Percentiles rank a stretch among this genome's conserved stretches.
phyloP scores from a whole-genome alignment of 2,329 filamentous ascomycete species.

The Aspergillus nomiae region DNA sequence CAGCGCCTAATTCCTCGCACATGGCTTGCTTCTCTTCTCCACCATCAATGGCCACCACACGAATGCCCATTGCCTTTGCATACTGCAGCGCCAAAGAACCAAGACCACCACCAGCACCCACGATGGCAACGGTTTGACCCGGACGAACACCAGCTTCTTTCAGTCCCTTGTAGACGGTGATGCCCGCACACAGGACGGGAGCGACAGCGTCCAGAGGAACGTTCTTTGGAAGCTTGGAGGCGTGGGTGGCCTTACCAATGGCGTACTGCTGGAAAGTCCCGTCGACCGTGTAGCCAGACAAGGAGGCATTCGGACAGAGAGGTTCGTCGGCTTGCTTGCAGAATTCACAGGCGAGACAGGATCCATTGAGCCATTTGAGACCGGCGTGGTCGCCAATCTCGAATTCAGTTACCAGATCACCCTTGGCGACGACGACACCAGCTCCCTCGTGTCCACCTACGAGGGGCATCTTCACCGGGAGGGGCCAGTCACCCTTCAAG shows the following conservation, averaged over 20 bases:
- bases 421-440: conserved; percentile 78
- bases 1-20: conserved; percentile 67
- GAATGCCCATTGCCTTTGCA: conserved; percentile 85
- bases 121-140: conserved; percentile 78
- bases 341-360: conserved; percentile 80
- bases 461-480: conserved; percentile 78
- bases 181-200: conserved; percentile 79
- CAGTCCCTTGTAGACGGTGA: conserved; percentile 88
- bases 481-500: conserved; percentile 86
- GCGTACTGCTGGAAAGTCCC: conserved; percentile 92
- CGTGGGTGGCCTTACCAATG: conserved; percentile 82
- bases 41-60: conserved; percentile 77
- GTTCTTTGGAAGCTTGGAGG: conserved; percentile 78
- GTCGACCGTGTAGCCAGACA: conserved; percentile 92
- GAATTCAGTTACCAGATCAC: conserved; percentile 74
- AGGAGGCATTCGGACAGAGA: conserved; percentile 71
- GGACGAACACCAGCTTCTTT: conserved; percentile 77
- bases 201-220: conserved; percentile 74
- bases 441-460: conserved; percentile 81
- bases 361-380: conserved; percentile 90
- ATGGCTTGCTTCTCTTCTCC: conserved; percentile 78
- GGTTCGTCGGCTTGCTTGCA: conserved; percentile 81
- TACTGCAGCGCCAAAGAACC: conserved; percentile 82
- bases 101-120: conserved; percentile 82
- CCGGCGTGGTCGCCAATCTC: conserved; percentile 83